Evolutionary conservation across 2,329 filamentous ascomycete species (phyloP), one percentile per base, ranked within the genome.

Genomic region (Penicillium vulpinum): DNA sequence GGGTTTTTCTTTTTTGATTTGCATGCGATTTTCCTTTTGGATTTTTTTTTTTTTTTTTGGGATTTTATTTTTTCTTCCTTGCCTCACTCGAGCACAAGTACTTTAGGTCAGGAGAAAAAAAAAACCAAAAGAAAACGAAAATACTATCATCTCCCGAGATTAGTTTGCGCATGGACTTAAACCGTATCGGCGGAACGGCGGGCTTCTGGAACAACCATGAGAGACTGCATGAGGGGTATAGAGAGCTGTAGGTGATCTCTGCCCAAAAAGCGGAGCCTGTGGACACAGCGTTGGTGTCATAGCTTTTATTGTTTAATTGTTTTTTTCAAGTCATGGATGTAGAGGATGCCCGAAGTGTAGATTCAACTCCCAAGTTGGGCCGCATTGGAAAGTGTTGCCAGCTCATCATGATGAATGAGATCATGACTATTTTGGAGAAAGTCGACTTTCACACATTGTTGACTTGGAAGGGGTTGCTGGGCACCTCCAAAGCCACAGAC

Each of bases 151-250:
- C 43, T 55, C 31, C 40, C n/a, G 49, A 60, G 45, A 50, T 54
- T 53, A 56, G 48, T 38, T 38, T 50, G 57, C 24, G 53, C 56
- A 64, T 57, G 44, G 51, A 48, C 53, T 54, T 41, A 35, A 54
- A 63, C 59, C 62, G 50, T 46, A 62, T 59, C 50, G 58, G 51
- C 47, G 61, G 63, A 56, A 57, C 56, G 44, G 44, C 39, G 41
- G 50, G 36, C 58, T 67, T 67, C 63, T 63, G 57, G 63, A 67
- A 62, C 38, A 63, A 61, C 57, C 54, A 57, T 51, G 55, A 55
- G 54, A 51, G 47, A 59, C 48, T 62, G 61, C 62, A 65, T 60
- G 57, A 56, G 39, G 57, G 45, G 55, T 50, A 56, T 38, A 53
- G 47, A 58, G 39, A 54, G 44, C 53, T 51, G 56, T 59, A 41